Evolutionary conservation across 352 stramenopile species (phyloP), one percentile per base, ranked within the genome.

Genomic region (Aphanomyces cochlioides): DNA sequence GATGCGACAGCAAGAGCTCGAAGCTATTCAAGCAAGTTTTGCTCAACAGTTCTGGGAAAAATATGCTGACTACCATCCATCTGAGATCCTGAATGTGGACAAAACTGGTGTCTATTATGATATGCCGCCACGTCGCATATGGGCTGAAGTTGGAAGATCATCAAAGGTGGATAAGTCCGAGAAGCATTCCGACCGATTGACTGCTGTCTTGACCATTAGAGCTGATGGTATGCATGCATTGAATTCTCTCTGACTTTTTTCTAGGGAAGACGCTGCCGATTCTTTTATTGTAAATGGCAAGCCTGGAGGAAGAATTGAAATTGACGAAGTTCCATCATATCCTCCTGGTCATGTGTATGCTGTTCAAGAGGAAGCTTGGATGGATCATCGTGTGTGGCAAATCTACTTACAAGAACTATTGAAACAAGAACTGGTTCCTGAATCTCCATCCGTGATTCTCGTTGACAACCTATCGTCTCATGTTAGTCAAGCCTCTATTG

Each of bases 391-490:
- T 13, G 28, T 21, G 13, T 66, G 13, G 58, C 12, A 66, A 12
- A 57, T 57, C n/a, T 66, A 59, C 28, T 21, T 57, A 15, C 13
- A 19, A 36, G 13, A 50, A 15, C 19, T 2, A 1, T 12, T 57
- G 10, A 66, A 56, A 34, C 28, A 66, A 2, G 12, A 15, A 13
- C 57, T 56, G 13, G 17, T 61, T 61, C 13, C 36, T 28, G 28
- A 28, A 28, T 2, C 28, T 15, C 28, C 13, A 37, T 59, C 13
- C 1, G n/a, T 34, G 15, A 15, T 66, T 56, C 12, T 66, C 15
- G 13, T 66, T 28, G 58, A 66, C 43, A 15, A 34, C 57, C 57
- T 66, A 3, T 19, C 54, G 54, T 19, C 58, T 68, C 60, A 61
- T 36, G 47, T 36, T 59, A n/a, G 38, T 21, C 47, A 66, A 21